Evolutionary conservation across 2,329 filamentous ascomycete species (phyloP).

Genomic region (Trichoderma simmonsii): DNA sequence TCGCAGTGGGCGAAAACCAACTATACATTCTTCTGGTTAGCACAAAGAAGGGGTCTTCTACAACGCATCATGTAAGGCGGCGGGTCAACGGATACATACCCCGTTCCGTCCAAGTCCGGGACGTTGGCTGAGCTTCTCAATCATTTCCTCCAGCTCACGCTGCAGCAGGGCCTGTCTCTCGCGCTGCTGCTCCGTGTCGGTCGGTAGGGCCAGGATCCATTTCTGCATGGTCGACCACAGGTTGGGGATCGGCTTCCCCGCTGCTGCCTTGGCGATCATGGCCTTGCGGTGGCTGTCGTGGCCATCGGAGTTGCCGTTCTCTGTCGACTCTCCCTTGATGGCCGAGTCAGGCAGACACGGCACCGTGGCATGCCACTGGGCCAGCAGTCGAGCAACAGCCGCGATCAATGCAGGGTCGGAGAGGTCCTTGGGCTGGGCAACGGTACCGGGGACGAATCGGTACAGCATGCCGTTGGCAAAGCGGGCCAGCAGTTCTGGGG

Average conservation of each 20-base stretch:
- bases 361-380: slow-evolving; percentile 84
- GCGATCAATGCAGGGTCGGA: slow-evolving; percentile 71
- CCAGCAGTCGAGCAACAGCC: slow-evolving; percentile 79
- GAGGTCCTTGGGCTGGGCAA: slow-evolving; percentile 78
- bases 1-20: slow-evolving; percentile 95
- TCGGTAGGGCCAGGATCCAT: slow-evolving; percentile 86
- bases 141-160: slow-evolving; percentile 67
- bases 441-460: slow-evolving; percentile 77
- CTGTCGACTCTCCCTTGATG: slow-evolving; percentile 21
- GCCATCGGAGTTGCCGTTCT: slow-evolving; percentile 37
- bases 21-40: slow-evolving; percentile 36
- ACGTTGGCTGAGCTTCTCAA: slow-evolving; percentile 69
- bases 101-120: slow-evolving; percentile 73
- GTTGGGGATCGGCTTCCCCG: slow-evolving; percentile 74
- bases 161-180: slow-evolving; percentile 67
- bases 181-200: slow-evolving; percentile 64
- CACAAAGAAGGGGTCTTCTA: neutral
- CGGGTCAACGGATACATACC: slow-evolving; percentile 44
- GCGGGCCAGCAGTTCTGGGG: slow-evolving; percentile 81
- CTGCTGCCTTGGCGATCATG: slow-evolving; percentile 51
- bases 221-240: slow-evolving; percentile 95
- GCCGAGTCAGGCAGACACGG: slow-evolving; percentile 50
- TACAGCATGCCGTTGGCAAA: slow-evolving; percentile 98
- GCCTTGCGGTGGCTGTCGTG: slow-evolving; percentile 36
- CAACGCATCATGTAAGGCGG: neutral